These are phyloP conservation scores for Candida taoyuanica DNA, from an alignment of 805 yeast species.

Conservation along the genomic window DNA sequence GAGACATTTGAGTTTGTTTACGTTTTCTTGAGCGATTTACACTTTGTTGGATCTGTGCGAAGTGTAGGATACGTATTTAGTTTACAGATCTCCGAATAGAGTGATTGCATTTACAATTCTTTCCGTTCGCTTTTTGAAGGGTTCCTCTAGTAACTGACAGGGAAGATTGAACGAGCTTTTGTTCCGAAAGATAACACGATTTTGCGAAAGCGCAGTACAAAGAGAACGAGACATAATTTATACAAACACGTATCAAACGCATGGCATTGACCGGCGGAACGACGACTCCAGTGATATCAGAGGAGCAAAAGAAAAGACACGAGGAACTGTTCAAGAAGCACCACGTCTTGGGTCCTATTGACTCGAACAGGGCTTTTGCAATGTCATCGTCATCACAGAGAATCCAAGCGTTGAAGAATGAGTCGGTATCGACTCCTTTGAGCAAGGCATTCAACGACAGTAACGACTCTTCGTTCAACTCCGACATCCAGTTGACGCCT, in stretches of 20 bases:
- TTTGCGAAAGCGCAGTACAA: too few species aligned
- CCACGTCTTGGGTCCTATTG: constrained; percentile 18
- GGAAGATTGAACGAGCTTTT: too few species aligned
- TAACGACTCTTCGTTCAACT: constrained; percentile 2
- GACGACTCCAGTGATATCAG: constrained; percentile 6
- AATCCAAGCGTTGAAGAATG: too few species aligned
- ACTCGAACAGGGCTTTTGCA: constrained; percentile 7
- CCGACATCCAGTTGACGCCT: constrained; percentile 15
- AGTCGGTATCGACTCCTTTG: constrained; percentile 2
- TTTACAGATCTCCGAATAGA: too few species aligned
- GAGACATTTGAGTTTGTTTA: constrained; percentile 8
- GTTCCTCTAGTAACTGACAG: too few species aligned
- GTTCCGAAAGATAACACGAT: too few species aligned
- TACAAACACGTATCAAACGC: constrained; percentile 1
- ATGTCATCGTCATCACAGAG: constrained; percentile 1
- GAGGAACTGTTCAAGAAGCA: constrained; percentile 19
- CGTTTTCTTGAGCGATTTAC: too few species aligned
- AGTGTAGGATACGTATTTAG: too few species aligned
- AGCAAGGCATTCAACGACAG: constrained; percentile 3
- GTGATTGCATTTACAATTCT: too few species aligned
- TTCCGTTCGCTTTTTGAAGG: too few species aligned
- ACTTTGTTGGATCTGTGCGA: too few species aligned
- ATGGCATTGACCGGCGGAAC: neutral
- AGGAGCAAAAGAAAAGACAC: constrained; percentile 15
- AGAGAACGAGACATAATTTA: neutral